Evolutionary conservation across 495 filamentous ascomycete species (phyloP), one percentile per base, ranked within the genome.

Genomic region (Trichodelitschia bisporula): DNA sequence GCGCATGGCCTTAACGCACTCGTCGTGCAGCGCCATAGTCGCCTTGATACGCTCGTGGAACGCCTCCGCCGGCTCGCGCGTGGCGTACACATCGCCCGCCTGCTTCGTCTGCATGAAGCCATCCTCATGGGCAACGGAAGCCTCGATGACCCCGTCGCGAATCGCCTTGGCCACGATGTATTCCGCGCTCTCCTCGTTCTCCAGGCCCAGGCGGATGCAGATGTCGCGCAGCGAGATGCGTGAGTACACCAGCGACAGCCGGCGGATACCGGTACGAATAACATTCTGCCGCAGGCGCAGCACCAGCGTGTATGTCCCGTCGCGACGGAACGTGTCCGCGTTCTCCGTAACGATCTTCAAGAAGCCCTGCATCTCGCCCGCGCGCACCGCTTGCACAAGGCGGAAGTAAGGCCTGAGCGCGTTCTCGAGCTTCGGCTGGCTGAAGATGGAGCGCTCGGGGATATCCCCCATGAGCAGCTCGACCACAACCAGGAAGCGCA

Each of bases 101-200:
- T 92, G 82, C 62, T 89, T 92, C 49, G 79, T 92, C 68, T 92
- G 86, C 80, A 97, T 93, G 57, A 76, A 93, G 1, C 84, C 86
- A 33, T 74, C 67, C 60, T 92, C 79, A 38, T 91, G 75, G 46
- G 95, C 84, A 39, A 97, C 55, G 3, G 74, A 76, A 16, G 89
- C 86, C 59, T 97, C 86, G 30, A 97, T 97, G 15, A 97, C 86
- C 39, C 86, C 89, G 46, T 97, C 86, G 15, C 86, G 69, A 38
- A 97, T 95, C 19, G 86, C 89, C 59, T 97, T 97, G 26, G 86
- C 86, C 18, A 95, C 89, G 49, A 97, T 95, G 51, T 97, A 97
- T 54, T 97, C 86, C 13, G 86, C 86, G 30, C 73, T 84, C 58
- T 97, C 82, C 48, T 97, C 86, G 38, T 70, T 80, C 33, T 79